Evolutionary conservation across 2,329 filamentous ascomycete species (phyloP), one percentile per base, ranked within the genome.

Genomic region (Talaromyces marneffei): DNA sequence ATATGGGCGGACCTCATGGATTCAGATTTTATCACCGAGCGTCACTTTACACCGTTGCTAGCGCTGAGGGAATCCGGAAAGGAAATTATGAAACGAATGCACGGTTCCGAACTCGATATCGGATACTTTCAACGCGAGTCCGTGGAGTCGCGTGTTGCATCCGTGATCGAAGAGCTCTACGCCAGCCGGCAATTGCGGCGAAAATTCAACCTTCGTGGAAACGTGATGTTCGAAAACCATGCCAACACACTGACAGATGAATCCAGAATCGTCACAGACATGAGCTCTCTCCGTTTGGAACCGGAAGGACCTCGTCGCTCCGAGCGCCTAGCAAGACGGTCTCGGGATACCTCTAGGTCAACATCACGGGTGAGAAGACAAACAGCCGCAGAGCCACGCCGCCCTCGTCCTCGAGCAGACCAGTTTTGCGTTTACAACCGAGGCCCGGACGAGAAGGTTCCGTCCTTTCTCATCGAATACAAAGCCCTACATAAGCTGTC

Each of bases 401-500:
- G 31, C 29, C 48, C 65, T 46, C 63, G 64, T 52, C 66, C 71
- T 60, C 66, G 65, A 18, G 70, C 69, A 37, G 70, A 75, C 66
- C 66, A 74, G 64, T 73, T 74, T 59, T 75, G 72, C 63, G 53
- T 56, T 6, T 56, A 56, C 14, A 56, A 56, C 40, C 37, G 37
- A 6, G 23, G 53, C 4, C 53, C 16, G 23, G 64, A 65, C 2
- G 55, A 23, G 27, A 66, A 68, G 64, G 55, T 68, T 16, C 66
- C 68, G 6, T 69, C 66, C 27, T 71, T 66, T 59, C 66, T 74
- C 48, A 69, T 70, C 35, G 75, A 83, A 67, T 80, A 81, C 64
- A 83, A 81, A 70, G 65, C 77, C n/a, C 79, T 78, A 0, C 74
- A 80, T 65, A 81, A 82, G 65, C 66, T 83, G 2, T 76, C 76